Evolutionary conservation across 2,329 filamentous ascomycete genomes (phyloP), one percentile per base, ranked within the genome.

Genomic region (Fusarium sp.): DNA sequence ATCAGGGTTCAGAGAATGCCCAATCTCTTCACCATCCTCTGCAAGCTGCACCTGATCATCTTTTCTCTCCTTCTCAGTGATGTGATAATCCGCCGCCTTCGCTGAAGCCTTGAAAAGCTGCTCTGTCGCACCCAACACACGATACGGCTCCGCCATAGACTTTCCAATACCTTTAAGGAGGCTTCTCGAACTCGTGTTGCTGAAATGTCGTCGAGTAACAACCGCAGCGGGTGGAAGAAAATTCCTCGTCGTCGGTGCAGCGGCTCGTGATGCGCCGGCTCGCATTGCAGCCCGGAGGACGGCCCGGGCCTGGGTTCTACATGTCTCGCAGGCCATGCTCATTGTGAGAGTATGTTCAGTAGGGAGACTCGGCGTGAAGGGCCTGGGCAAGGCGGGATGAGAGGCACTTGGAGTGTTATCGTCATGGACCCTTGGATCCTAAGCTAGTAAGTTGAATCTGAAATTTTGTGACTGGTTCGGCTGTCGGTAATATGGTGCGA

Each of bases 11-110:
- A 81, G 59, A 20, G 82, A 77, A 7, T 75, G 69, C 22, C 96
- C 95, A 55, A 98, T 82, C 82, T 98, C 94, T 81, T 97, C 93
- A 14, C 94, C 95, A 38, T 92, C 91, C 60, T 90, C 90, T 6
- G 93, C 93, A 81, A 91, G 92, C 35, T 90, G 89, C 60, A 96
- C 89, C 54, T 89, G 87, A 1, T 88, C 90, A 8, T 90, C 89
- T 75, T 92, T 92, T 75, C 92, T 87, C 57, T 89, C 85, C 61
- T 90, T 87, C 74, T 92, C 88, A 5, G 92, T 89, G 64, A 97
- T 94, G 59, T 86, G 90, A 83, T 98, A 98, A 70, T 91, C 90
- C 51, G 93, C 95, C 73, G 93, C 90, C 66, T 83, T 84, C 14
- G 91, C 89, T 83, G 94, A 97, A 72, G 90, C 88, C 80, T 93